Base-by-base conservation (phyloP, 2,329 filamentous ascomycete species). In the Zelopaecilomyces penicillatus region DNA sequence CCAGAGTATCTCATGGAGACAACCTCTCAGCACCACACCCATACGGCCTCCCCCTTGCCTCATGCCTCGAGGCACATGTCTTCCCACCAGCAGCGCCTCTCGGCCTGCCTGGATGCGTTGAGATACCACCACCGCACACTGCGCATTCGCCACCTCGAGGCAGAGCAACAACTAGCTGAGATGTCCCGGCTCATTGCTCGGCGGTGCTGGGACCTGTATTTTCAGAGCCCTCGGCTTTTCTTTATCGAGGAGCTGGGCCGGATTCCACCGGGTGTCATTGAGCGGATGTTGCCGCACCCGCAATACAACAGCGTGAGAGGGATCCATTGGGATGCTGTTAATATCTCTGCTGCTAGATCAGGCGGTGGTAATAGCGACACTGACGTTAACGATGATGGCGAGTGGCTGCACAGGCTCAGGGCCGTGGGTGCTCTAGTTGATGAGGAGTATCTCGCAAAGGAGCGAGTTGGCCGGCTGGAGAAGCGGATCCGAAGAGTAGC, bases 181-280 rank as follows among this genome's bases (percentile, higher is more conserved):
- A 27, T 28, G 4, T n/a, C 34, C 6, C 10, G 9, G 3, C 42
- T 37, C 27, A 27, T 30, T 7, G 32, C 28, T 29, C 42, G 32
- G n/a, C 35, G 37, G 4, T 29, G 33, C 1, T 47, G 45, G 45
- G 33, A 42, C 5, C 38, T 43, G 32, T 45, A 45, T 39, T 31
- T 36, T 30, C 42, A 38, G 3, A 47, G 42, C 26, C 45, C 45
- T 26, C 31, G 31, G 2, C 32, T 44, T 5, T 47, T 40, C 8
- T 30, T 44, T 27, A 35, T 31, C 12, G 36, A 37, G 5, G 32
- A 47, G n/a, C 37, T 44, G 42, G 41, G 35, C 12, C 36, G 39
- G 5, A 3, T 33, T 11, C 32, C 30, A 1, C 30, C 32, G n/a
- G 29, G 19, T 19, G 19, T 19, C 19, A 19, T 19, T 19, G 19